These are phyloP conservation scores for Chalciporus chontae DNA, from an alignment of 768 basidiomycete genomes.

Conservation along the genomic window DNA sequence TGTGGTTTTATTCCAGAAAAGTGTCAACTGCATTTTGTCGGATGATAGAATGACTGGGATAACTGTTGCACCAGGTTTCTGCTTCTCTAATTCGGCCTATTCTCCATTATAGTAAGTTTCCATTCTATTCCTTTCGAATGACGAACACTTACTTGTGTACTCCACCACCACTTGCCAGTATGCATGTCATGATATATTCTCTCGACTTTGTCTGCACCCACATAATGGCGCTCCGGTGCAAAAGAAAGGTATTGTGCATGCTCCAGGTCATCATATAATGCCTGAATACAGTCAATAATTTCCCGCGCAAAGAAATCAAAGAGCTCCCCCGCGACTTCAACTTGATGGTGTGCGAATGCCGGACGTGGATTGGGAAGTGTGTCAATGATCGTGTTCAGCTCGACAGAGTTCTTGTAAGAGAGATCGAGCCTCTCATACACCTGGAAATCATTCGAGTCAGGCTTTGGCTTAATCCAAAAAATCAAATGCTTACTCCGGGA, in stretches of 20 bases:
- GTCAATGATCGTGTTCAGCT: conserved; percentile 33
- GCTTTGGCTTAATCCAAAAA: conserved; percentile 14
- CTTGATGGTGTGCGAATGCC: neutral
- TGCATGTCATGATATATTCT: conserved; percentile 41
- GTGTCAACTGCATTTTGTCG: conserved; percentile 9
- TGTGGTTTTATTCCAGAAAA: conserved; percentile 18
- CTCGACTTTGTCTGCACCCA: conserved; percentile 21
- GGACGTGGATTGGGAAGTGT: conserved; percentile 8
- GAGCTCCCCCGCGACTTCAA: conserved; percentile 25
- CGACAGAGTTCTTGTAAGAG: conserved; percentile 12
- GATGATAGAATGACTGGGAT: conserved; percentile 25
- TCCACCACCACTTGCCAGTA: conserved; percentile 53
- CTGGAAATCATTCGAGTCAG: conserved; percentile 4
- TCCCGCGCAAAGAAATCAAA: conserved; percentile 35
- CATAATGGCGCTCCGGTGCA: conserved; percentile 37
- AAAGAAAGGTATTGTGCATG: conserved; percentile 30
- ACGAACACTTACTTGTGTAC: conserved; percentile 36
- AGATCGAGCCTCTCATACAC: neutral
- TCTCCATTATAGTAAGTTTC: neutral
- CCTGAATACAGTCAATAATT: conserved; percentile 34
- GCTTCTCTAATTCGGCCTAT: conserved; percentile 12
- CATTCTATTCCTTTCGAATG: neutral
- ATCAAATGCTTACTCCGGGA: conserved; percentile 31
- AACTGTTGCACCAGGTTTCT: conserved; percentile 3
- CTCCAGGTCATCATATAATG: conserved; percentile 34